Evolutionary conservation across 78 protist species (phyloP), one percentile per base, ranked within the genome.

Genomic region (Dictyostelium intermedium): DNA sequence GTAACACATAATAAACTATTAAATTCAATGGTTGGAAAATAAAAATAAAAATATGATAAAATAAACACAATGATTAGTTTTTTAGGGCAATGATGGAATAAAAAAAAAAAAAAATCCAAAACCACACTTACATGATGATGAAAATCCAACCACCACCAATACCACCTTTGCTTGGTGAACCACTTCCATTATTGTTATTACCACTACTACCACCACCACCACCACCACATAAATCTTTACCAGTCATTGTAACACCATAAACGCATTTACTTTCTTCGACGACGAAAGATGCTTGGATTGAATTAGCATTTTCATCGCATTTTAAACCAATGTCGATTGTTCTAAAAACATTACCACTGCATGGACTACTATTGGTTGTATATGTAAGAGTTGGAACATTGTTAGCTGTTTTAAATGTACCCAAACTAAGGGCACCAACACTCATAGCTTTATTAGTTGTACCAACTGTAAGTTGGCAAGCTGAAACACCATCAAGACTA

Each of bases 71-170:
- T 16, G 3, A 66, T 6, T 27, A 72, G 20, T 18, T 11, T 72
- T 2, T 27, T n/a, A n/a, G 32, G 1, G 14, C 5, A 34, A 34
- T 18, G 18, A 72, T n/a, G 34, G 4, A 34, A n/a, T n/a, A n/a
- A 27, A 25, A n/a, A 11, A 74, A 14, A 74, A 35, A 41, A 77
- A 18, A 76, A 16, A 8, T 0, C 14, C 7, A 69, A 5, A 25
- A 3, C n/a, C n/a, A 7, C 7, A 60, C 76, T 3, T 69, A 83
- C 91, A 87, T 78, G 63, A 87, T 87, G 63, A 87, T 60, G 66
- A 87, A 87, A 45, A 87, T 53, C 93, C 93, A 87, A 61, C 93
- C 93, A 61, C 93, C 93, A 43, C 93, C 79, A 41, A 87, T 50
- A 39, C 79, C 82, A 30, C 73, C 73, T 50, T 87, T 87, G 35